A percentile compares a stretch with the other conserved stretches of the same genome.
Evolutionary conservation across 1,139 yeast genomes (phyloP).

Genomic region (Suhomyces ambrosiae): DNA sequence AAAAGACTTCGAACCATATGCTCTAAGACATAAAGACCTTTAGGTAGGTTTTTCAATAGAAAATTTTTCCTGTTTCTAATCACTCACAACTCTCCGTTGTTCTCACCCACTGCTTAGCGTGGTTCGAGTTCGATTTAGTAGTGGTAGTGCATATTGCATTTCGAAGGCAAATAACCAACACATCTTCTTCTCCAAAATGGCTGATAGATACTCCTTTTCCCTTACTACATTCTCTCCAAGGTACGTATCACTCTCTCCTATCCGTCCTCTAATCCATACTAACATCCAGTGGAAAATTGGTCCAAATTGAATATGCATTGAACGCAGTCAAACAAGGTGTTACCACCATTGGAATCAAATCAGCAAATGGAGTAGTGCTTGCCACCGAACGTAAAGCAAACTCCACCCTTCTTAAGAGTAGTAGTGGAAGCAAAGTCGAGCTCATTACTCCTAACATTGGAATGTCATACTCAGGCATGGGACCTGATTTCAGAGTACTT

Average conservation of each 20-base stretch:
- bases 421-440: slow-evolving; percentile 77
- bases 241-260: slow-evolving; percentile 45
- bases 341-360: slow-evolving; percentile 93
- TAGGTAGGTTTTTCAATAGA: no score
- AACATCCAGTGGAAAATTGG: slow-evolving; percentile 80
- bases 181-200: no score
- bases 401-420: slow-evolving; percentile 75
- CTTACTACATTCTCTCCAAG: slow-evolving; percentile 95
- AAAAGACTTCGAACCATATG: no score
- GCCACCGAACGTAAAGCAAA: slow-evolving; percentile 94
- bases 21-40: no score
- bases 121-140: no score
- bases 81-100: no score
- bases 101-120: no score
- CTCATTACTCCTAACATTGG: slow-evolving; percentile 93
- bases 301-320: slow-evolving; percentile 96
- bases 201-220: slow-evolving; percentile 97
- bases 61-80: no score
- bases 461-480: slow-evolving; percentile 97
- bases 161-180: no score
- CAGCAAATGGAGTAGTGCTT: slow-evolving; percentile 93
- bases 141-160: no score
- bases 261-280: slow-evolving; percentile 14
- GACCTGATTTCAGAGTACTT: slow-evolving; percentile 95
- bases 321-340: slow-evolving; percentile 98